Percentiles rank a stretch among this genome's conserved stretches.
phyloP scores from a whole-genome alignment of 2,329 filamentous ascomycete species.

The Diaporthe sp. region DNA sequence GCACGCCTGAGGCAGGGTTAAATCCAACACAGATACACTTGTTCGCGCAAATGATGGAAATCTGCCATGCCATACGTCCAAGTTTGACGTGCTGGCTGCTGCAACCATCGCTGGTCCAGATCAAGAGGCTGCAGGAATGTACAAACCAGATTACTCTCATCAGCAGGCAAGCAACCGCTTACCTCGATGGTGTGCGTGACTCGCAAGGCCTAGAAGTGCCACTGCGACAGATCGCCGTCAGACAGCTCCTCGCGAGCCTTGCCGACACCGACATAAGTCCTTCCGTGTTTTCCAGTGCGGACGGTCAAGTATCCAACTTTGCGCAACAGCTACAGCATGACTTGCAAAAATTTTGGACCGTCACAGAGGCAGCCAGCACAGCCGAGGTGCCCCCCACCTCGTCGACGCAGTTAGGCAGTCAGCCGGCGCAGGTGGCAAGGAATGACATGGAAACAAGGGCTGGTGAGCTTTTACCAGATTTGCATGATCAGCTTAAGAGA shows the following conservation, averaged over 20 bases:
- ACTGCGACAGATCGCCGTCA: neutral
- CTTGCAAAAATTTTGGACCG: constrained; percentile 56
- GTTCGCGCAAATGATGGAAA: constrained; percentile 31
- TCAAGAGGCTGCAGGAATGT: constrained; percentile 9
- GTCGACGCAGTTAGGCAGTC: constrained; percentile 44
- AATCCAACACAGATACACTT: constrained; percentile 40
- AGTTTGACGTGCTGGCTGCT: constrained; percentile 30
- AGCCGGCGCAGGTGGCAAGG: constrained; percentile 49
- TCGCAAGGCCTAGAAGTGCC: neutral
- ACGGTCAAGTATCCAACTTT: constrained; percentile 52
- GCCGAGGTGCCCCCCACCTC: constrained; percentile 51
- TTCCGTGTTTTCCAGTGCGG: constrained; percentile 19
- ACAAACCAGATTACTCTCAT: constrained; percentile 7
- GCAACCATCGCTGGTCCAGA: neutral
- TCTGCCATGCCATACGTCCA: constrained; percentile 31
- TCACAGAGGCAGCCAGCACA: constrained; percentile 45
- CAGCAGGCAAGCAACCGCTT: constrained; percentile 16
- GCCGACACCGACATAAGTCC: neutral
- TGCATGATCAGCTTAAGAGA: constrained; percentile 9
- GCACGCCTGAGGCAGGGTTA: constrained; percentile 24
- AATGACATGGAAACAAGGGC: constrained; percentile 34
- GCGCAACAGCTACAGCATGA: constrained; percentile 55
- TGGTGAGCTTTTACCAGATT: constrained; percentile 3
- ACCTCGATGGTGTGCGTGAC: neutral
- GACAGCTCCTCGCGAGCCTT: constrained; percentile 23